Evolutionary conservation across 768 basidiomycete species (phyloP).

Genomic region (Symmetrospora coprosmae): DNA sequence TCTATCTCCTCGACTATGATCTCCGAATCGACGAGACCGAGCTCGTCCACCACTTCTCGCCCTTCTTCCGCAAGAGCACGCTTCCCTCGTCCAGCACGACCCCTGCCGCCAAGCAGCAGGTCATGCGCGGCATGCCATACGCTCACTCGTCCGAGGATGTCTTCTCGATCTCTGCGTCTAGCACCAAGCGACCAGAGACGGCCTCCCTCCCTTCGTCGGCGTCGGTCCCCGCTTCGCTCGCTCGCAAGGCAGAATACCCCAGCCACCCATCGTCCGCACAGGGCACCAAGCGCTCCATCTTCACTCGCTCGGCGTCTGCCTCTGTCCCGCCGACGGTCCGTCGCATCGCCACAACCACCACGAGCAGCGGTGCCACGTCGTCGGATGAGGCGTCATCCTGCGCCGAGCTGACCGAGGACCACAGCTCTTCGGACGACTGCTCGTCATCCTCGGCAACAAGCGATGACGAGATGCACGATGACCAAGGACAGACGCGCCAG

Average conservation of each 20-base stretch:
- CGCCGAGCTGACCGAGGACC: conserved; percentile 10
- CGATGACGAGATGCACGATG: conserved; percentile 12
- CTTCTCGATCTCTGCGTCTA: too few relatives aligned
- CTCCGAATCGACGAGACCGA: conserved; percentile 77
- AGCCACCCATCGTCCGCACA: neutral
- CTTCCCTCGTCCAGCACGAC: conserved; percentile 2
- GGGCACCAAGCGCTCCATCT: neutral
- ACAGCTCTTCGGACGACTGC: neutral
- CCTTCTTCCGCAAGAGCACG: conserved; percentile 41
- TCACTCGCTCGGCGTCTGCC: neutral
- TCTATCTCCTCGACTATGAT: conserved; percentile 81
- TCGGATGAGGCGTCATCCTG: neutral
- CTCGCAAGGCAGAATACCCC: neutral
- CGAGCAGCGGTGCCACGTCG: neutral
- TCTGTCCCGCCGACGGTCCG: neutral
- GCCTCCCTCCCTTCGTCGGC: too few relatives aligned
- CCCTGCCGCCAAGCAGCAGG: conserved; percentile 2
- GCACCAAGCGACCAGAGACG: too few relatives aligned
- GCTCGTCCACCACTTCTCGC: conserved; percentile 45
- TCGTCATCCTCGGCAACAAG: neutral
- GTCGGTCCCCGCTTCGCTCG: neutral
- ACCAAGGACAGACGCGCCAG: too few relatives aligned
- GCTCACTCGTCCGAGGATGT: neutral
- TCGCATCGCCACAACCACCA: too few relatives aligned
- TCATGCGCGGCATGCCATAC: neutral